Percentiles rank a stretch among this genome's conserved stretches.
Evolutionary conservation across 148 eudicot genomes (phyloP).

Genomic region (Fagopyrum homotropicum): DNA sequence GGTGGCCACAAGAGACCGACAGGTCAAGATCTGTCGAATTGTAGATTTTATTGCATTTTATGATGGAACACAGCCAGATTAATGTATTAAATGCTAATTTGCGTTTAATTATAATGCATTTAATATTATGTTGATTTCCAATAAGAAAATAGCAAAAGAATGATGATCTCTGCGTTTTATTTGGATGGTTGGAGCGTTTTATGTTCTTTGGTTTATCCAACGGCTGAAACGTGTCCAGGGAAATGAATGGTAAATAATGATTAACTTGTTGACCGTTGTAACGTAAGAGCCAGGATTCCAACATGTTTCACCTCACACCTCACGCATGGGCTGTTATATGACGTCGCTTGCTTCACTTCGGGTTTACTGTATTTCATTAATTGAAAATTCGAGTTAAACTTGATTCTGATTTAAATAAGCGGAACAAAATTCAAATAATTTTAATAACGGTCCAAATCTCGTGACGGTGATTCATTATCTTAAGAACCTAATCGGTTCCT

Average conservation of each 20-base stretch:
- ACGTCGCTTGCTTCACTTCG: too few relatives aligned
- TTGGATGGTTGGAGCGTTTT: slow-evolving; percentile 3
- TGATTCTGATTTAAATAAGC: too few relatives aligned
- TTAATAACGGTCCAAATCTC: too few relatives aligned
- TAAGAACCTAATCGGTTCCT: too few relatives aligned
- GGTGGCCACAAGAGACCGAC: slow-evolving; percentile 5
- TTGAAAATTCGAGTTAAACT: too few relatives aligned
- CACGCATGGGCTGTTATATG: too few relatives aligned
- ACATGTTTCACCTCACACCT: too few relatives aligned
- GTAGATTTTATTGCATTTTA: slow-evolving; percentile 1
- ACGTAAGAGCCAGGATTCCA: background rate
- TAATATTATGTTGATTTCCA: slow-evolving; percentile 1
- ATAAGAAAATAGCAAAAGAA: background rate
- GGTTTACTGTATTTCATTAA: too few relatives aligned
- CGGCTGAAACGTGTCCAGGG: background rate
- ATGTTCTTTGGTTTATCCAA: background rate
- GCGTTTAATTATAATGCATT: background rate
- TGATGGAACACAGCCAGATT: background rate
- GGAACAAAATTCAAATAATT: too few relatives aligned
- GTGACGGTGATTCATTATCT: too few relatives aligned
- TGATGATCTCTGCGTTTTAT: background rate
- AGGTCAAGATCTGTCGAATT: slow-evolving; percentile 1
- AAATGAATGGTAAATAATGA: background rate
- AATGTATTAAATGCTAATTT: too few relatives aligned
- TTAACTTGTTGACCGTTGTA: background rate